A percentile compares a stretch with the other conserved stretches of the same genome.
Evolutionary conservation across 495 filamentous ascomycete species (phyloP).

Genomic region (Penicillium subrubescens): DNA sequence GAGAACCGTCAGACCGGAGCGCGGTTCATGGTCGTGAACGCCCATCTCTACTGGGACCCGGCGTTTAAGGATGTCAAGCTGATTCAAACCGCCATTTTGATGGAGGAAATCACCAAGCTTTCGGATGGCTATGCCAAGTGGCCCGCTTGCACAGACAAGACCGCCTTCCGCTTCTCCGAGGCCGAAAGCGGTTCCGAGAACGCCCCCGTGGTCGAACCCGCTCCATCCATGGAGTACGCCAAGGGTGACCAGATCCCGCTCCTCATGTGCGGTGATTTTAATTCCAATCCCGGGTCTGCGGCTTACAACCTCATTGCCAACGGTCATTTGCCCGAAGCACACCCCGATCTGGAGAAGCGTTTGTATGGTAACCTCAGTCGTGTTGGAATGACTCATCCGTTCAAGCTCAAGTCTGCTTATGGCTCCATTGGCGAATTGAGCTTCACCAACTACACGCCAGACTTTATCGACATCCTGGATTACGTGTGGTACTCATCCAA

Average conservation of each 20-base stretch:
- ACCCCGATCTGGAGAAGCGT: conserved; percentile 71
- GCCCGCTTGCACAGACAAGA: conserved; percentile 78
- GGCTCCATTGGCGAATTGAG: conserved; percentile 72
- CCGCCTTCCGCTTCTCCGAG: conserved; percentile 64
- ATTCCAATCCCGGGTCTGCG: conserved; percentile 79
- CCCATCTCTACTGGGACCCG: conserved; percentile 93
- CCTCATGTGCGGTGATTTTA: conserved; percentile 93
- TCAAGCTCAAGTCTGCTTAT: conserved; percentile 90
- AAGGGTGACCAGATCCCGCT: conserved; percentile 85
- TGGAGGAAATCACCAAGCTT: conserved; percentile 83
- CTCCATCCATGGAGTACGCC: conserved; percentile 75
- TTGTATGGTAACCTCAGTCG: conserved; percentile 89
- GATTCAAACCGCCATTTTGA: conserved; percentile 89
- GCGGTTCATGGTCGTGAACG: conserved; percentile 87
- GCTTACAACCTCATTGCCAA: conserved; percentile 85
- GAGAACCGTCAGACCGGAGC: conserved; percentile 87
- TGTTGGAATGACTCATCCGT: conserved; percentile 90
- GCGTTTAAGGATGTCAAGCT: conserved; percentile 89
- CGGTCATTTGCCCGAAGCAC: conserved; percentile 69
- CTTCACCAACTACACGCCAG: conserved; percentile 96
- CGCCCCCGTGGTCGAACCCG: conserved; percentile 53
- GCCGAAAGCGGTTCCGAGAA: conserved; percentile 57
- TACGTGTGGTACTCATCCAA: conserved; percentile 98
- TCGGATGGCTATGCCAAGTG: conserved; percentile 80
- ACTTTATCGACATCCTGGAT: conserved; percentile 87